Evolutionary conservation across 2,329 filamentous ascomycete genomes (phyloP).

Genomic region (Penicillium sp.): DNA sequence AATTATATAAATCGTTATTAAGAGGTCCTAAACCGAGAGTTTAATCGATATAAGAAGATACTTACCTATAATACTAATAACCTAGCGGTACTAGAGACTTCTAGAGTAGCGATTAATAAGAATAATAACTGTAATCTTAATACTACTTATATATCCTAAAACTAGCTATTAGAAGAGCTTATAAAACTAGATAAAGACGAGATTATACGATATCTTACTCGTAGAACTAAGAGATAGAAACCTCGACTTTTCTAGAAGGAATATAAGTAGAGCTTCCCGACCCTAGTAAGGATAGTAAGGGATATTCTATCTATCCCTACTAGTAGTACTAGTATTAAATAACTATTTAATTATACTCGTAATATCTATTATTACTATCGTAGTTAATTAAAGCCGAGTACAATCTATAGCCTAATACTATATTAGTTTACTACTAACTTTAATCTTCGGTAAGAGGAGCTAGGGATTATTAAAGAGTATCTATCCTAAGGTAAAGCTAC

Average conservation of each 20-base stretch:
- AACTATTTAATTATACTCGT: background rate
- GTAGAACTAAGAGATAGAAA: background rate
- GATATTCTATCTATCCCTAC: background rate
- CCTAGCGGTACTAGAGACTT: background rate
- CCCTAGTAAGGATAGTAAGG: background rate
- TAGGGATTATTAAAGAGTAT: background rate
- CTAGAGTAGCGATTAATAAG: too few relatives aligned
- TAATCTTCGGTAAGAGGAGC: background rate
- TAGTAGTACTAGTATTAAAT: background rate
- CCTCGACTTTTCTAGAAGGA: background rate
- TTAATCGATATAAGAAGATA: slow-evolving; percentile 1
- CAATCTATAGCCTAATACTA: background rate
- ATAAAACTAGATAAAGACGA: background rate
- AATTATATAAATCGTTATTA: background rate
- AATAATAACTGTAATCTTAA: too few relatives aligned
- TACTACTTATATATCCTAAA: background rate
- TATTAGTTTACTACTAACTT: background rate
- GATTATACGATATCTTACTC: background rate
- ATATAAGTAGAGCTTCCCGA: background rate
- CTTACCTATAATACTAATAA: slow-evolving; percentile 1
- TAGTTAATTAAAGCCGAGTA: background rate
- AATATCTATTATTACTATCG: background rate
- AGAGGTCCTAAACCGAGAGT: background rate
- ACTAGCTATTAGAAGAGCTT: background rate
- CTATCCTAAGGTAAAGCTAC: background rate